These are phyloP conservation scores for Melocanna baccifera DNA, from an alignment of 176 grass and related monocot genomes.

Conservation along the genomic window DNA sequence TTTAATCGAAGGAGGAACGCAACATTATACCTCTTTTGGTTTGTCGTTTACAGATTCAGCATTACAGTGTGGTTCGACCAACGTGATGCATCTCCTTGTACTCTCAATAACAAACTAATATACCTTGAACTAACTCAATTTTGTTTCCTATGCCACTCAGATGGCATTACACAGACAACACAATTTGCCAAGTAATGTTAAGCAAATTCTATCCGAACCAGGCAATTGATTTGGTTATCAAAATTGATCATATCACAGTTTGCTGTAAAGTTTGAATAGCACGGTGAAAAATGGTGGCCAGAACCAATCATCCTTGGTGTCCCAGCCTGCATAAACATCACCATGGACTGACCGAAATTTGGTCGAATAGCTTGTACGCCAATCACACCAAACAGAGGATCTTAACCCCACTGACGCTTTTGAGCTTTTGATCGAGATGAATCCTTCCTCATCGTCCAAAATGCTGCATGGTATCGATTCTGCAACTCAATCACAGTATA, in stretches of 20 bases:
- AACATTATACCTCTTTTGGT: not conserved
- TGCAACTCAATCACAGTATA: conserved; percentile 38
- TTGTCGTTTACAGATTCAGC: not conserved
- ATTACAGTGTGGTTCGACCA: not conserved
- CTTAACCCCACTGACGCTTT: not conserved
- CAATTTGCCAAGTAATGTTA: not conserved
- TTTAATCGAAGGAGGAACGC: too few relatives aligned
- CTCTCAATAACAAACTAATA: not conserved
- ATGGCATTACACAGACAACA: not conserved
- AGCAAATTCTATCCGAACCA: not conserved
- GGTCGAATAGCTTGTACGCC: not conserved
- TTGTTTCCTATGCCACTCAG: not conserved
- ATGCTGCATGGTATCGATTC: conserved; percentile 69
- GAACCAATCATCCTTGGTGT: not conserved
- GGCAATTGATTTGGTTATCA: not conserved
- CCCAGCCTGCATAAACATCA: not conserved
- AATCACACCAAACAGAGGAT: not conserved
- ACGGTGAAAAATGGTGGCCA: not conserved
- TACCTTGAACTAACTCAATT: not conserved
- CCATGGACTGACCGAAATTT: not conserved
- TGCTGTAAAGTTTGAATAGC: not conserved
- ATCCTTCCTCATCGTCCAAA: conserved; percentile 89
- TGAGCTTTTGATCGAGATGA: conserved; percentile 39
- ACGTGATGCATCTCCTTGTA: not conserved
- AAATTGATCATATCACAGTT: not conserved